phyloP scores from a whole-genome alignment of 257 asterid species.

The Solanum phureja region DNA sequence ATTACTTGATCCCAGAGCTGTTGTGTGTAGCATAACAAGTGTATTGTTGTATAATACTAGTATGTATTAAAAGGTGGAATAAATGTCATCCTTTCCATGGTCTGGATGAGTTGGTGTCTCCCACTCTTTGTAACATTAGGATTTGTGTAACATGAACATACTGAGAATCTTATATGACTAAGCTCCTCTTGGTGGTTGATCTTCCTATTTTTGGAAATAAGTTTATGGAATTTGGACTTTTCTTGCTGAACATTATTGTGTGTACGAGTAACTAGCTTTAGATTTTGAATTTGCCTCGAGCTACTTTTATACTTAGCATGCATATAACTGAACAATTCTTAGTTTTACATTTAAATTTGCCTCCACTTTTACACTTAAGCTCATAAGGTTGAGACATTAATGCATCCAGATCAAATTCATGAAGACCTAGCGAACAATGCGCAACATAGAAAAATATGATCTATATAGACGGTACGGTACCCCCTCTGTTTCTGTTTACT shows the following conservation, averaged over 20 bases:
- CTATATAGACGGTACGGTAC: neutral
- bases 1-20: neutral
- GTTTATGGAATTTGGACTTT: neutral
- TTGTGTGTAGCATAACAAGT: neutral
- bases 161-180: neutral
- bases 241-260: neutral
- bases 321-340: neutral
- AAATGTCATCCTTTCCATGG: neutral
- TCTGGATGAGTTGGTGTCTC: neutral
- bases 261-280: neutral
- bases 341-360: neutral
- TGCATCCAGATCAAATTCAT: neutral
- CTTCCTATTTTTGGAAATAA: neutral
- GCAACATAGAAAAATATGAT: neutral
- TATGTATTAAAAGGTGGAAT: neutral
- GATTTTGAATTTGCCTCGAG: neutral
- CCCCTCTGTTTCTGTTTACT: no score
- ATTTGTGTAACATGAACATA: neutral
- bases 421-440: neutral
- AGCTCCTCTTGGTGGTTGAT: neutral
- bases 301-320: neutral
- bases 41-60: neutral
- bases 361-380: neutral
- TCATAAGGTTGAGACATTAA: neutral
- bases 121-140: neutral